These are phyloP conservation scores for Epichloe festucae DNA, from an alignment of 2,329 filamentous ascomycete species.

Conservation along the genomic window DNA sequence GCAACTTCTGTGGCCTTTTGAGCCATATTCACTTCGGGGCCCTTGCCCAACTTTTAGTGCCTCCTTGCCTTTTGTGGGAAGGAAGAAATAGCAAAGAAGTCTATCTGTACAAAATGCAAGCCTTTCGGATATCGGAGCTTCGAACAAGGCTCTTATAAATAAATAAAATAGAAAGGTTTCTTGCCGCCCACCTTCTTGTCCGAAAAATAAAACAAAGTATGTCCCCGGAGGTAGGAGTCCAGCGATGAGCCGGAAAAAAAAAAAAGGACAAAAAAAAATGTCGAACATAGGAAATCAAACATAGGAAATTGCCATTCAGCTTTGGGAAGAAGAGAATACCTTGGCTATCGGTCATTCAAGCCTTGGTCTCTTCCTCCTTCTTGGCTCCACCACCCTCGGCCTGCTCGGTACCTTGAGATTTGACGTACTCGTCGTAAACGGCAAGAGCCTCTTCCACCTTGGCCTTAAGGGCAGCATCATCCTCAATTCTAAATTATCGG, in stretches of 20 bases:
- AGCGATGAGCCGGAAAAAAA: neutral
- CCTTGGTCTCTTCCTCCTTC: conserved; percentile 37
- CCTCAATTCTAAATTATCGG: conserved; percentile 56
- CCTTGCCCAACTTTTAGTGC: conserved; percentile 20
- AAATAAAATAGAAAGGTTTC: neutral
- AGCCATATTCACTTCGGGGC: conserved; percentile 14
- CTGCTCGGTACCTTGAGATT: conserved; percentile 48
- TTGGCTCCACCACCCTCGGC: conserved; percentile 27
- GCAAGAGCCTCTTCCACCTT: conserved; percentile 97
- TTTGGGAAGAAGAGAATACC: conserved; percentile 5
- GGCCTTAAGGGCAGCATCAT: conserved; percentile 74
- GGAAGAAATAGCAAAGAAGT: conserved; percentile 27
- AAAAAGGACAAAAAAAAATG: conserved; percentile 4
- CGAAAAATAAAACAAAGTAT: conserved; percentile 2
- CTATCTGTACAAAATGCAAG: conserved; percentile 28
- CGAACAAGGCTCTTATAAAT: neutral
- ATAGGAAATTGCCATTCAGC: conserved; percentile 5
- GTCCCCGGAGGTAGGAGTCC: conserved; percentile 3
- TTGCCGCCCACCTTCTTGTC: conserved; percentile 3
- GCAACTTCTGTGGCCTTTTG: conserved; percentile 1
- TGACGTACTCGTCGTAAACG: conserved; percentile 98
- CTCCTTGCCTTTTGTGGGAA: conserved; percentile 18
- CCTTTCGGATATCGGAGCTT: conserved; percentile 4
- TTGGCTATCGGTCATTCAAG: conserved; percentile 15
- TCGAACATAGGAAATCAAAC: conserved; percentile 18